Base-by-base conservation (phyloP, 2,329 filamentous ascomycete species). In the Ophiocordyceps camponoti-leonardi region DNA sequence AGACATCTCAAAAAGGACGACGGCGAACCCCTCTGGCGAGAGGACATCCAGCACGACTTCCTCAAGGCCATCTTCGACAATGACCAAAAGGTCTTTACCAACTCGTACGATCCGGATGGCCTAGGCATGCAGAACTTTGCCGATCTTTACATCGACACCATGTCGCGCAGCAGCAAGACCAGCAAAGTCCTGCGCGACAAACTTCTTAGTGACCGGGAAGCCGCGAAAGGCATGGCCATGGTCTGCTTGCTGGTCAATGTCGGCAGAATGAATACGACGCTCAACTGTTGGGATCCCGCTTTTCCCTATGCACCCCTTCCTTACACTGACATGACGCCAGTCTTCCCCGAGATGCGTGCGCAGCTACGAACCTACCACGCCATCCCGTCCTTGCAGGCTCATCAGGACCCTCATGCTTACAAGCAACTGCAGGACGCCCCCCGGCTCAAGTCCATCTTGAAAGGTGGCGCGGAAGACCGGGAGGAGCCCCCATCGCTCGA, bases 151-250 rank as follows among this genome's bases (percentile, higher is more conserved):
- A 90, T 98, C 56, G 92, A 96, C 64, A 90, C 92, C 49, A 96
- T 98, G 90, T 87, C 92, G 3, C 79, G 87, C 62, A 98, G 92
- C 67, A 95, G 86, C 72, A 98, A 98, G 71, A 96, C 90, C 26
- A 96, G 92, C 72, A 96, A 96, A 67, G 92, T 98, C 44, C 72
- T 98, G 51, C 86, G 94, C 62, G 92, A 98, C 64, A 96, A 98
- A 69, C 73, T 98, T 51, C 73, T 94, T 56, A 92, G 82, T 53
- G 92, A 98, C 61, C 81, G 86, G 56, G 81, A 86, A 51, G 88
- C 88, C 20, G 92, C 90, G 33, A 87, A 94, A 61, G 90, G 86
- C 58, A 98, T 98, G 92, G 92, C 92, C 45, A 98, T 98, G 92
- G 90, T 98, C 48, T 98, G 92, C 64, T 68, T 98, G 52, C 68